Evolutionary conservation across 257 asterid species (phyloP).

Genomic region (Ocimum tenuiflorum): DNA sequence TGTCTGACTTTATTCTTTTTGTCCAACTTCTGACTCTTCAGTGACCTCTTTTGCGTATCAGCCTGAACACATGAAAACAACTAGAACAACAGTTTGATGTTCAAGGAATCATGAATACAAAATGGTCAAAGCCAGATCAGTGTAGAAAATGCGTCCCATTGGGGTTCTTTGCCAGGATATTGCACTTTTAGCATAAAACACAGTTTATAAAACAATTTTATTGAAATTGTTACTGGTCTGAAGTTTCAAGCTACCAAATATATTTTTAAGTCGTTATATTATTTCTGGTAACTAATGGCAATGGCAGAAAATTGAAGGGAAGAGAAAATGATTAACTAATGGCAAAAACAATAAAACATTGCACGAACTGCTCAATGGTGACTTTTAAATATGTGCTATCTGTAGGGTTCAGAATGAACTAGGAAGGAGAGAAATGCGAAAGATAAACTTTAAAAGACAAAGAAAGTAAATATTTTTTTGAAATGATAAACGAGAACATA

Average conservation of each 20-base stretch:
- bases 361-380: too few species aligned
- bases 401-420: neutral
- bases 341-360: neutral
- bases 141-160: neutral
- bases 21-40: conserved; percentile 39
- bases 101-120: conserved; percentile 15
- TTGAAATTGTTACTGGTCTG: neutral
- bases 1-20: conserved; percentile 34
- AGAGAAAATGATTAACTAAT: neutral
- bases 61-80: conserved; percentile 48
- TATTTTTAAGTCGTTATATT: neutral
- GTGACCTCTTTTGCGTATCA: conserved; percentile 34
- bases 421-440: neutral
- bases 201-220: neutral
- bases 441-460: neutral
- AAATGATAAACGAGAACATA: neutral
- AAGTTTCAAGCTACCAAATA: neutral
- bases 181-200: neutral
- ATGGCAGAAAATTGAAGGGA: neutral
- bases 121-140: neutral
- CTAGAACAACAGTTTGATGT: conserved; percentile 47
- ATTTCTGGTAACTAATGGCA: neutral
- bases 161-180: neutral
- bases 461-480: neutral
- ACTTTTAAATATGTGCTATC: neutral